A percentile compares a stretch with the other conserved stretches of the same genome.
Conservation (phyloP, 495 filamentous ascomycete genomes). For the Aspergillus heteromorphus region DNA sequence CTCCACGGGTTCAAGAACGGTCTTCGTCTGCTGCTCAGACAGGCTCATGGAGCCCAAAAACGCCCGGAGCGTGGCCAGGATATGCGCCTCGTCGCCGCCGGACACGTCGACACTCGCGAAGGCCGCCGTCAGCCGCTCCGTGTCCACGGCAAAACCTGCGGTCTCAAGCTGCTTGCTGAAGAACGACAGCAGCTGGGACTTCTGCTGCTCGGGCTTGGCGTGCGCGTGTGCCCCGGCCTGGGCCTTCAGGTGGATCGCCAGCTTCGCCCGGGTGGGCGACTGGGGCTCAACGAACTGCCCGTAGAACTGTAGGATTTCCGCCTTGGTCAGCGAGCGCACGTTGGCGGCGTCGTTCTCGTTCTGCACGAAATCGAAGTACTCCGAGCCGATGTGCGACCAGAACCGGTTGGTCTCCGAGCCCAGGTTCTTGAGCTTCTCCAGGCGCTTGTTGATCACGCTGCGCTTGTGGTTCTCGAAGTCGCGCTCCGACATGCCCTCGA, state of each 20-base stretch:
- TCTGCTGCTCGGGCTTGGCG: slow-evolving; percentile 44
- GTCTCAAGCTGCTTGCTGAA: slow-evolving; percentile 49
- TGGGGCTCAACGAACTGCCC: slow-evolving; percentile 67
- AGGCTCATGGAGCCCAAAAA: slow-evolving; percentile 46
- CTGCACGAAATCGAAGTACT: slow-evolving; percentile 83
- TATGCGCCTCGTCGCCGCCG: slow-evolving; percentile 33
- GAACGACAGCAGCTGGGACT: slow-evolving; percentile 44
- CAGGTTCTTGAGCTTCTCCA: slow-evolving; percentile 92
- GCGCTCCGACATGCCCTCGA: slow-evolving; percentile 72
- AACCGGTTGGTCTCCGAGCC: slow-evolving; percentile 75
- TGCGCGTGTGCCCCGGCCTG: slow-evolving; percentile 45
- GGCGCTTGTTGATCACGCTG: slow-evolving; percentile 77
- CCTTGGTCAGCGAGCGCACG: slow-evolving; percentile 69
- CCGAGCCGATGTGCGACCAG: slow-evolving; percentile 78
- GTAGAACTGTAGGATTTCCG: slow-evolving; percentile 76
- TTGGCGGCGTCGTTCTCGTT: slow-evolving; percentile 72
- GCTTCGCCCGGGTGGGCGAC: slow-evolving; percentile 70
- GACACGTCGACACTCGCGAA: slow-evolving; percentile 46
- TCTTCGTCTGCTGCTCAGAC: slow-evolving; percentile 35
- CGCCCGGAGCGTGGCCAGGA: slow-evolving; percentile 38
- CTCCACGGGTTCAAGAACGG: slow-evolving; percentile 42
- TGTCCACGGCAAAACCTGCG: slow-evolving; percentile 42
- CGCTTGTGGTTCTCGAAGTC: slow-evolving; percentile 91
- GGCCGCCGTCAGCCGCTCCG: slow-evolving; percentile 34
- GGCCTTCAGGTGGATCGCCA: slow-evolving; percentile 77